These are phyloP conservation scores for Aureobasidium sp. DNA, from an alignment of 2,329 filamentous ascomycete genomes.

Conservation along the genomic window DNA sequence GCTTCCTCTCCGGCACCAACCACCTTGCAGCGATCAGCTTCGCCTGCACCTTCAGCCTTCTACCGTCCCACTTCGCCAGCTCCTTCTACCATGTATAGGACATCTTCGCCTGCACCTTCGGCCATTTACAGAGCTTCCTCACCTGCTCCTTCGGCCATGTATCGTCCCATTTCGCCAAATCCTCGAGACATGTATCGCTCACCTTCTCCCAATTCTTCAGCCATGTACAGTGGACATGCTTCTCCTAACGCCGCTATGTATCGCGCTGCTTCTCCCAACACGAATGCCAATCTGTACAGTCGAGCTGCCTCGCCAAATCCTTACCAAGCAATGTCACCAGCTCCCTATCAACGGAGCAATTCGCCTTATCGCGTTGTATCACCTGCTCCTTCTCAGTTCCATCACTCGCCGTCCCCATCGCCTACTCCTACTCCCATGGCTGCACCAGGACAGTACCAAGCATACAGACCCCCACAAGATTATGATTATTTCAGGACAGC, in stretches of 20 bases:
- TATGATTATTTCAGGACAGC: slow-evolving; percentile 32
- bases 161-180: slow-evolving; percentile 16
- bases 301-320: slow-evolving; percentile 17
- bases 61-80: slow-evolving; percentile 21
- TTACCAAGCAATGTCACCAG: not conserved
- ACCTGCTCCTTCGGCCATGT: slow-evolving; percentile 18
- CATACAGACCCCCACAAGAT: slow-evolving; percentile 21
- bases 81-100: slow-evolving; percentile 21
- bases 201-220: slow-evolving; percentile 21
- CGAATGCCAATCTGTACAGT: slow-evolving; percentile 1
- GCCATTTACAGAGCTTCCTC: slow-evolving; percentile 24
- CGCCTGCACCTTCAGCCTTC: slow-evolving; percentile 33
- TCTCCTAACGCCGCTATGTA: not conserved
- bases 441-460: not conserved
- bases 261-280: slow-evolving; percentile 24
- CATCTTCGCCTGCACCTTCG: slow-evolving; percentile 21
- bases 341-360: not conserved
- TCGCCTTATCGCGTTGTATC: slow-evolving; percentile 19
- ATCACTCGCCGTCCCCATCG: slow-evolving; percentile 20
- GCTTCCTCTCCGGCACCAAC: slow-evolving; percentile 22
- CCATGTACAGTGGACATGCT: not conserved
- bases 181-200: slow-evolving; percentile 15
- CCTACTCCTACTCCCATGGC: not conserved
- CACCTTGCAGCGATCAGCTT: slow-evolving; percentile 29
- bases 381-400: slow-evolving; percentile 27